These are phyloP conservation scores for Penicillium fimorum DNA, from an alignment of 495 filamentous ascomycete genomes.

Conservation along the genomic window DNA sequence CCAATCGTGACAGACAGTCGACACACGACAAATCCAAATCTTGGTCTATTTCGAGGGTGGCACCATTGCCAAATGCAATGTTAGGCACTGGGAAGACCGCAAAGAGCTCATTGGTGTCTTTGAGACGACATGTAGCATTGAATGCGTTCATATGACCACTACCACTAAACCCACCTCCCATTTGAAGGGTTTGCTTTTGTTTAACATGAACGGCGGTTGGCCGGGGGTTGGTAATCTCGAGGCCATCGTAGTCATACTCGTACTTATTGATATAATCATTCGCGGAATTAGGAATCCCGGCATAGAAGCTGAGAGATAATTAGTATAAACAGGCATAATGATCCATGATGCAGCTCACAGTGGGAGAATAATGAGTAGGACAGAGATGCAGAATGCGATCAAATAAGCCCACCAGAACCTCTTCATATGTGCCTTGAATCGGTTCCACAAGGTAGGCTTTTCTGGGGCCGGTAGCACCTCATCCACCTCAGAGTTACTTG, in stretches of 20 bases:
- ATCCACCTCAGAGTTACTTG: conserved; percentile 19
- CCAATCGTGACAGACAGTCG: conserved; percentile 28
- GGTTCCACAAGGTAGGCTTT: conserved; percentile 27
- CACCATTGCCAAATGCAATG: conserved; percentile 22
- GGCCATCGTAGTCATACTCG: conserved; percentile 24
- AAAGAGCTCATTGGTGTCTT: conserved; percentile 19
- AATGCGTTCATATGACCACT: conserved; percentile 30
- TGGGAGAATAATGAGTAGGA: conserved; percentile 28
- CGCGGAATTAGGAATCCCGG: conserved; percentile 31
- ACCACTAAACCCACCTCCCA: conserved; percentile 27
- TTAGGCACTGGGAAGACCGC: conserved; percentile 24
- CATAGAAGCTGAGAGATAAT: conserved; percentile 23
- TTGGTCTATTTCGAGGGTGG: conserved; percentile 26
- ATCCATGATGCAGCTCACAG: conserved; percentile 17
- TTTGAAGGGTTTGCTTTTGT: conserved; percentile 19
- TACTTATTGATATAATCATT: conserved; percentile 30
- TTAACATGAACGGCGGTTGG: conserved; percentile 27
- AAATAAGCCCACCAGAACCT: conserved; percentile 35
- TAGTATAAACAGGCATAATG: not conserved
- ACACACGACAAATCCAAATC: conserved; percentile 31
- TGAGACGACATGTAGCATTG: conserved; percentile 23
- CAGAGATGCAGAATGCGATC: conserved; percentile 19
- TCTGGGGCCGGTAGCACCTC: not conserved
- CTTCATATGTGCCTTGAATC: conserved; percentile 31
- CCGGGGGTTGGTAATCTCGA: conserved; percentile 26